Evolutionary conservation across 768 basidiomycete species (phyloP), one percentile per base, ranked within the genome.

Genomic region (Lactarius akahatsu): DNA sequence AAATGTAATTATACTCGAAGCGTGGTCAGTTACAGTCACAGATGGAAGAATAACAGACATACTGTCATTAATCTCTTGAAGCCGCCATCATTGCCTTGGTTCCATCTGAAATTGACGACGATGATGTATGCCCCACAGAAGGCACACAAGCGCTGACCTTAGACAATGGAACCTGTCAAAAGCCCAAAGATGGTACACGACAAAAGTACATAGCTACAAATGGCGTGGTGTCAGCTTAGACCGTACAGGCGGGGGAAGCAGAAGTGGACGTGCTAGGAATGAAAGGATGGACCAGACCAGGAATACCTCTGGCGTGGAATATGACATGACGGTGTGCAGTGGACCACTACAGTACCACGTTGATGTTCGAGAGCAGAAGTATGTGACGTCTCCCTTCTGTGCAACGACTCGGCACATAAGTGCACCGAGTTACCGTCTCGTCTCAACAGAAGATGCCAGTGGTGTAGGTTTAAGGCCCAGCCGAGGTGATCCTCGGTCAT

Each of bases 31-130:
- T 47, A 36, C 4, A 7, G 6, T 60, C 3, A 23, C 30, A 2
- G 13, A 45, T n/a, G 9, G 38, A 40, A 28, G 55, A 4, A 5
- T 13, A 18, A 15, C 26, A 26, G n/a, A 74, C 85, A 63, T 66
- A 92, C 91, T 45, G 89, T 93, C 92, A 94, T 93, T 73, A 93
- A 72, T 47, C 92, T 85, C 75, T 91, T 92, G 78, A 93, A 93
- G 3, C 88, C 83, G n/a, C 89, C 90, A 18, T 85, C 76, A 3
- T 83, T 81, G 1, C 86, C 88, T 32, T 81, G 82, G 72, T 88
- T 83, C 88, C 88, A 91, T 75, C 90, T 90, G 65, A 23, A 28
- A 43, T 26, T 28, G 43, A 57, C 62, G 41, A 55, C n/a, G 30
- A 36, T 47, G 40, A 41, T 36, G 10, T 20, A 54, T 28, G 50